A percentile compares a stretch with the other conserved stretches of the same genome.
Conservation (phyloP, 331 rosid species). For the Rhamnella rubrinervis region DNA sequence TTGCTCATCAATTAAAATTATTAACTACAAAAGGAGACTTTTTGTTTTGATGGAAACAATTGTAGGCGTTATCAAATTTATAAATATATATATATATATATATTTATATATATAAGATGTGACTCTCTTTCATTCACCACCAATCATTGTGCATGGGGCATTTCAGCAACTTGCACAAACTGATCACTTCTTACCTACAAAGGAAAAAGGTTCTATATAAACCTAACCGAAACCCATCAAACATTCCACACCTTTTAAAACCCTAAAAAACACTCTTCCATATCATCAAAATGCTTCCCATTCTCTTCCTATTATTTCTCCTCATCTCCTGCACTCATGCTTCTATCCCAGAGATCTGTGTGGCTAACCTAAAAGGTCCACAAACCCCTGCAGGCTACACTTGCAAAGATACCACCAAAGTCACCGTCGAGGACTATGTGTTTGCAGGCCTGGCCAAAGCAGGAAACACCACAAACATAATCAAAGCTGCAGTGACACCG, state of each 20-base stretch:
- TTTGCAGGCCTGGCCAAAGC: conserved; percentile 40
- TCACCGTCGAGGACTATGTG: conserved; percentile 58
- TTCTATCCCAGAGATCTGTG: conserved; percentile 61
- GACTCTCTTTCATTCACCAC: conserved; percentile 26
- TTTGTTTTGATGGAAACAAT: too few relatives aligned
- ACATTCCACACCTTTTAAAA: not conserved
- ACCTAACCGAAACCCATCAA: conserved; percentile 3
- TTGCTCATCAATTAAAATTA: not conserved
- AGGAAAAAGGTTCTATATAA: conserved; percentile 9
- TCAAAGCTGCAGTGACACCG: conserved; percentile 70
- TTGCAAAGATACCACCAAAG: conserved; percentile 41
- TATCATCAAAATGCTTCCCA: conserved; percentile 42
- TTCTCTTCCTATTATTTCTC: conserved; percentile 48
- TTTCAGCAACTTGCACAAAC: not conserved
- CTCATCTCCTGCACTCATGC: conserved; percentile 51
- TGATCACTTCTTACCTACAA: not conserved
- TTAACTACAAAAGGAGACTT: not conserved
- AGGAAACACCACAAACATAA: conserved; percentile 61
- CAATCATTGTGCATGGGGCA: not conserved
- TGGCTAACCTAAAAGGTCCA: conserved; percentile 58
- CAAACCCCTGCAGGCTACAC: conserved; percentile 64
- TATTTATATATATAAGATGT: conserved; percentile 1
- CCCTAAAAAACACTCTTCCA: not conserved
- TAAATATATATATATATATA: not conserved
- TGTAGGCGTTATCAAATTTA: not conserved